These are phyloP conservation scores for Pseudozyma sp. DNA, from an alignment of 1,284 basidiomycete species.

Conservation along the genomic window DNA sequence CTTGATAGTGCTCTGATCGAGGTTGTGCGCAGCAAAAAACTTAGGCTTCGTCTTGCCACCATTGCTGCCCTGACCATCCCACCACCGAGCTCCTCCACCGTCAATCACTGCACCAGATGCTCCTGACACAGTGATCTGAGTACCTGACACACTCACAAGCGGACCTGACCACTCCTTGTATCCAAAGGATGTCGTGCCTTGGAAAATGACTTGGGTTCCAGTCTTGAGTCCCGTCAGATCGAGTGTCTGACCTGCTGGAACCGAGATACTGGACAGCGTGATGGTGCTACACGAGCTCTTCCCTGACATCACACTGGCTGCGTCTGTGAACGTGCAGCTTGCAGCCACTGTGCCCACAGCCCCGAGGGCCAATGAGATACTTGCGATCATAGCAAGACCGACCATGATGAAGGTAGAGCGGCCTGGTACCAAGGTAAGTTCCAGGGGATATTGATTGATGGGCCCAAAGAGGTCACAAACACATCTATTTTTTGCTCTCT, in stretches of 20 bases:
- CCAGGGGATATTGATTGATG: no score
- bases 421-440: no score
- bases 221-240: conserved; percentile 26
- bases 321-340: conserved; percentile 31
- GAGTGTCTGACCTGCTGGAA: conserved; percentile 37
- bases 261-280: conserved; percentile 33
- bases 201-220: conserved; percentile 28
- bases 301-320: conserved; percentile 14
- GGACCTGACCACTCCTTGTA: conserved; percentile 40
- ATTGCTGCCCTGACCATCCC: conserved; percentile 35
- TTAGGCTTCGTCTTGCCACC: conserved; percentile 47
- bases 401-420: not conserved
- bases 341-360: not conserved
- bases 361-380: conserved; percentile 4
- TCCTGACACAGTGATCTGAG: conserved; percentile 17
- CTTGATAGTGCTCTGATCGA: conserved; percentile 24
- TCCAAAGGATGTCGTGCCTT: conserved; percentile 40
- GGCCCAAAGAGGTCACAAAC: no score
- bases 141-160: conserved; percentile 24
- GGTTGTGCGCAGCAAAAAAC: conserved; percentile 21
- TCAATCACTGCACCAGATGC: conserved; percentile 15
- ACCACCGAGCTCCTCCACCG: conserved; percentile 29
- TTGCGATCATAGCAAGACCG: not conserved
- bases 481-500: no score
- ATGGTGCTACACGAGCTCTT: conserved; percentile 34